Conservation (phyloP, 2,329 filamentous ascomycete species). For the Aspergillus brasiliensis region DNA sequence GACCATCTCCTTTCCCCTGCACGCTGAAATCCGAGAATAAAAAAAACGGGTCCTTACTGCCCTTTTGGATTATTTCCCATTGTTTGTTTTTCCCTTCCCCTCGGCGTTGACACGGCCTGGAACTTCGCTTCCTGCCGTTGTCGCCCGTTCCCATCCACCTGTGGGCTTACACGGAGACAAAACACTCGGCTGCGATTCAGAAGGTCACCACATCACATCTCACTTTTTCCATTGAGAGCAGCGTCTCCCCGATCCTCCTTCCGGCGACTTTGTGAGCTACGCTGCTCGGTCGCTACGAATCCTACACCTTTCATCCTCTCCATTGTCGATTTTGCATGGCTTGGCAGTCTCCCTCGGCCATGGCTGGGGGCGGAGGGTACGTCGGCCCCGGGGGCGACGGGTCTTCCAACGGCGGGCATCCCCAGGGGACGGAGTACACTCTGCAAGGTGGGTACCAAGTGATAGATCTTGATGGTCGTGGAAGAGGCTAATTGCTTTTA, state of each 20-base stretch:
- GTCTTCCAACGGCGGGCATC: slow-evolving; percentile 50
- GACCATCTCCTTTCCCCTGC: slow-evolving; percentile 11
- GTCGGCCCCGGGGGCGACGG: slow-evolving; percentile 49
- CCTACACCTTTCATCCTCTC: slow-evolving; percentile 1
- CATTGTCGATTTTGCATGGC: slow-evolving; percentile 55
- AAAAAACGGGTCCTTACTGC: neutral
- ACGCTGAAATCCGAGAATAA: neutral
- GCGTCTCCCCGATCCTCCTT: slow-evolving; percentile 5
- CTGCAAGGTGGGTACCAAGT: slow-evolving; percentile 61
- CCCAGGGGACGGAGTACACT: slow-evolving; percentile 70
- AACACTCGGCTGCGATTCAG: slow-evolving; percentile 18
- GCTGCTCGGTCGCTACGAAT: slow-evolving; percentile 1
- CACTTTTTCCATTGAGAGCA: neutral
- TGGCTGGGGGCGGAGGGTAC: slow-evolving; percentile 58
- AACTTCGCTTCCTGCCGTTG: slow-evolving; percentile 27
- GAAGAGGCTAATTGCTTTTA: slow-evolving; percentile 23
- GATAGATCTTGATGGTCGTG: neutral
- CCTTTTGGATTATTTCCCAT: slow-evolving; percentile 5
- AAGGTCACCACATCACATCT: slow-evolving; percentile 6
- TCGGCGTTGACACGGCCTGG: slow-evolving; percentile 26
- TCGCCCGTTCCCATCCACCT: slow-evolving; percentile 15
- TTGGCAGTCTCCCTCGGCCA: slow-evolving; percentile 69
- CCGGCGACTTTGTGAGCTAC: slow-evolving; percentile 6
- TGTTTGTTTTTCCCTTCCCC: slow-evolving; percentile 12
- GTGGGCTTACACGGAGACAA: slow-evolving; percentile 18